Evolutionary conservation across 768 basidiomycete species (phyloP).

Genomic region (Pisolithus orientalis): DNA sequence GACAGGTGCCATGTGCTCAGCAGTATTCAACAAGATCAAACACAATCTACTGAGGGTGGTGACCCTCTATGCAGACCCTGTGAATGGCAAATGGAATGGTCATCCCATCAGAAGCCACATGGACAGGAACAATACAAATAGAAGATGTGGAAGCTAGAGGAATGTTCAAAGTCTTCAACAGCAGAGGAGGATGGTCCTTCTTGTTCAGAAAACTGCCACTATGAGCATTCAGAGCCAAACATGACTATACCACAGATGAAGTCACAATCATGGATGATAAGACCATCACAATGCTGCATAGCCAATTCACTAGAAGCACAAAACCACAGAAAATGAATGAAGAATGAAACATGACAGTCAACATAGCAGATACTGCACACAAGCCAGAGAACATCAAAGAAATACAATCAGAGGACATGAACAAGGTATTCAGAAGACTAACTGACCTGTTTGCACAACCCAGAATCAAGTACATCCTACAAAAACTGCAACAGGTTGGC

Average conservation of each 20-base stretch:
- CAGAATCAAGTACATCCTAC: too few species aligned
- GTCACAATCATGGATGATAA: not conserved
- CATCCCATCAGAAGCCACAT: conserved; percentile 1
- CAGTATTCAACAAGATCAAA: not conserved
- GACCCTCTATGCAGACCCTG: conserved; percentile 4
- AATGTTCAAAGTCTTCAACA: too few species aligned
- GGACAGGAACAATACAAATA: conserved; percentile 1
- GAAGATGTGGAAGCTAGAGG: not conserved
- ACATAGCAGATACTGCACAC: not conserved
- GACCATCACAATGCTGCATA: not conserved
- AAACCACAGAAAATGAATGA: not conserved
- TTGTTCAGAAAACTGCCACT: conserved; percentile 25
- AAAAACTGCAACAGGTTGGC: too few species aligned
- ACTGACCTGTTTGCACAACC: not conserved
- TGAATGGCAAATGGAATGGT: conserved; percentile 29
- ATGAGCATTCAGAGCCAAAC: conserved; percentile 13
- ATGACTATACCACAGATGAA: conserved; percentile 19
- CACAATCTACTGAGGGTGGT: not conserved
- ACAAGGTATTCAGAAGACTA: not conserved
- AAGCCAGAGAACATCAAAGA: not conserved
- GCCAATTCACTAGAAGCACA: not conserved
- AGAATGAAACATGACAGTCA: not conserved
- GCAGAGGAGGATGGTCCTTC: conserved; percentile 22
- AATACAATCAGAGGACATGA: not conserved
- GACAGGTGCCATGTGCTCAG: too few species aligned